phyloP scores from a whole-genome alignment of 169 alveolate species.

The Cryptosporidium sp. region DNA sequence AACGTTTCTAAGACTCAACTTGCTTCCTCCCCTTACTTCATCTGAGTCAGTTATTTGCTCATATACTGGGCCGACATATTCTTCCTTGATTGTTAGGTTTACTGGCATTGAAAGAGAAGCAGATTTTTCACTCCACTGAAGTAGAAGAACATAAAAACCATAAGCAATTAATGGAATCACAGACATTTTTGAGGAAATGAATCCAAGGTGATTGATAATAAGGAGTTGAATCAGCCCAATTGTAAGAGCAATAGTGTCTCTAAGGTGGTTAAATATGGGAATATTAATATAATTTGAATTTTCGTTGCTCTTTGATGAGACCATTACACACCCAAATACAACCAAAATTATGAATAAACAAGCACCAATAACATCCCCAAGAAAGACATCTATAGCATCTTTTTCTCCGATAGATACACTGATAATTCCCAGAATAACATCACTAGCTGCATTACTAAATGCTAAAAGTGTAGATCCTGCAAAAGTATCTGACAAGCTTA shows the following conservation, averaged over 20 bases:
- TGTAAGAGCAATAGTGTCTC: slow-evolving; percentile 65
- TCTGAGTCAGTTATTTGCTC: slow-evolving; percentile 25
- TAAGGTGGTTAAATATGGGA: slow-evolving; percentile 54
- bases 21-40: slow-evolving; percentile 19
- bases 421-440: slow-evolving; percentile 64
- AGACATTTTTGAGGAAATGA: slow-evolving; percentile 41
- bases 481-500: slow-evolving; percentile 63
- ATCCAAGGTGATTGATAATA: slow-evolving; percentile 60
- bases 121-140: slow-evolving; percentile 65
- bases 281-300: slow-evolving; percentile 37
- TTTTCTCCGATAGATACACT: slow-evolving; percentile 68
- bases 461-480: slow-evolving; percentile 73
- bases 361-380: slow-evolving; percentile 73
- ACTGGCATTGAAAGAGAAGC: slow-evolving; percentile 55
- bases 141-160: slow-evolving; percentile 37
- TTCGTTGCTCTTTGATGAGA: slow-evolving; percentile 34
- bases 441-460: slow-evolving; percentile 72
- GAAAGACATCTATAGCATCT: slow-evolving; percentile 62
- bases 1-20: slow-evolving; percentile 36
- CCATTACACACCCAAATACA: slow-evolving; percentile 75
- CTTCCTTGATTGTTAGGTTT: slow-evolving; percentile 52
- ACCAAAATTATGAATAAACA: slow-evolving; percentile 51
- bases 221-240: slow-evolving; percentile 63
- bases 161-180: slow-evolving; percentile 41
- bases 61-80: slow-evolving; percentile 26